Evolutionary conservation across 805 yeast species (phyloP).

Genomic region (Clavispora vitiphila): DNA sequence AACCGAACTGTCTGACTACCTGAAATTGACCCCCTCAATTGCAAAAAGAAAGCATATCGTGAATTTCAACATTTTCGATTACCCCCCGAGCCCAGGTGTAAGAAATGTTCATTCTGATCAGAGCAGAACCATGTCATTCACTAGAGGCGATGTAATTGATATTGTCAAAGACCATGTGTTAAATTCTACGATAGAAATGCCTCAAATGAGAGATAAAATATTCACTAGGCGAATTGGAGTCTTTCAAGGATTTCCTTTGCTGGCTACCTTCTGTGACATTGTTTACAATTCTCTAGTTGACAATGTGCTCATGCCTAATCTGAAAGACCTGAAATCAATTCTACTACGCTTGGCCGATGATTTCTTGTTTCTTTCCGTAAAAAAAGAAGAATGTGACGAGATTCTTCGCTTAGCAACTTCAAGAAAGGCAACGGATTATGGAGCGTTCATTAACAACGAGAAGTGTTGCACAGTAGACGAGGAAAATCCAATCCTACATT

Average conservation of each 20-base stretch:
- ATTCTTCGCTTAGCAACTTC: slow-evolving; percentile 18
- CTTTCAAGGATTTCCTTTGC: slow-evolving; percentile 80
- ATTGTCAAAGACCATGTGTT: slow-evolving; percentile 49
- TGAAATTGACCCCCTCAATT: not conserved
- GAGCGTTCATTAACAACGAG: slow-evolving; percentile 31
- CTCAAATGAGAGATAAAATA: slow-evolving; percentile 25
- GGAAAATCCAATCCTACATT: slow-evolving; percentile 10
- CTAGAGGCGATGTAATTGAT: slow-evolving; percentile 39
- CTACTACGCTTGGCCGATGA: slow-evolving; percentile 79
- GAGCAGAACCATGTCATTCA: slow-evolving; percentile 30
- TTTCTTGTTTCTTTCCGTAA: slow-evolving; percentile 62
- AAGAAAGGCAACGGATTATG: slow-evolving; percentile 20
- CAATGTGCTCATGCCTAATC: slow-evolving; percentile 20
- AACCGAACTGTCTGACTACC: not conserved
- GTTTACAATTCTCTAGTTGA: slow-evolving; percentile 60
- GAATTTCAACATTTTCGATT: not conserved
- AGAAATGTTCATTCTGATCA: slow-evolving; percentile 24
- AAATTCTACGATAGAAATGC: slow-evolving; percentile 42
- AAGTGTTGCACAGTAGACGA: slow-evolving; percentile 18
- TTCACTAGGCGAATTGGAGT: slow-evolving; percentile 59
- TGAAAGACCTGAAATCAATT: slow-evolving; percentile 20
- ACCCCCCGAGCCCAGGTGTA: not conserved
- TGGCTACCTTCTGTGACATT: slow-evolving; percentile 69
- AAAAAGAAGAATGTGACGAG: slow-evolving; percentile 16
- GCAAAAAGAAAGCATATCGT: not conserved